Evolutionary conservation across 2,329 filamentous ascomycete species (phyloP).

Genomic region (Paecilomyces sp.): DNA sequence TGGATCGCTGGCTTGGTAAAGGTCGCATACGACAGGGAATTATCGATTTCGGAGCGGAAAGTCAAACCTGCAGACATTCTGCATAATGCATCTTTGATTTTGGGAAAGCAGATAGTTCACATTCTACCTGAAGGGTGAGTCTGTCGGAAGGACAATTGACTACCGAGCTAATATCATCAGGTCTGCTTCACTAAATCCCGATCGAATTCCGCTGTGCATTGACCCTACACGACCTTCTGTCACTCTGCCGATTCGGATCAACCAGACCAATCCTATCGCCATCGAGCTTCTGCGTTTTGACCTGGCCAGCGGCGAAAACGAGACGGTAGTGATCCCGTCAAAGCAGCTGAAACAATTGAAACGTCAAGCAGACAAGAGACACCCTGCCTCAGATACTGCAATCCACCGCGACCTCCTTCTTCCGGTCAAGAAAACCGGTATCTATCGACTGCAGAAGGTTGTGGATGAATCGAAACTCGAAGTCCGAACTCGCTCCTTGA

Average conservation of each 20-base stretch:
- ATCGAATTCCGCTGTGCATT: conserved; percentile 74
- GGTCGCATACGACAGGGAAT: conserved; percentile 83
- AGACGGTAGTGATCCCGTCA: conserved; percentile 67
- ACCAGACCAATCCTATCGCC: conserved; percentile 80
- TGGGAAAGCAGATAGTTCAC: conserved; percentile 95
- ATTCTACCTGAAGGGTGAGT: conserved; percentile 84
- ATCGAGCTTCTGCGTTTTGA: conserved; percentile 87
- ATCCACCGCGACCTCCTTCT: conserved; percentile 64
- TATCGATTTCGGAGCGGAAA: conserved; percentile 86
- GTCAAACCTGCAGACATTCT: conserved; percentile 84
- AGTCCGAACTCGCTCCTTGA: conserved; percentile 67
- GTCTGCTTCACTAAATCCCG: conserved; percentile 80
- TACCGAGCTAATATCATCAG: conserved; percentile 35
- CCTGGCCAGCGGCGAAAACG: conserved; percentile 70
- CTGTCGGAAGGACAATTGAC: not conserved
- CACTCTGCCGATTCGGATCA: conserved; percentile 79
- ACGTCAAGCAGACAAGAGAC: conserved; percentile 58
- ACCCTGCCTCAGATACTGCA: conserved; percentile 41
- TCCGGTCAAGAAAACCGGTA: conserved; percentile 73
- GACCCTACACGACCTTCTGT: conserved; percentile 55
- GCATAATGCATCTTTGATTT: conserved; percentile 86
- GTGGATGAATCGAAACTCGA: conserved; percentile 92
- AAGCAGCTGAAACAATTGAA: conserved; percentile 70
- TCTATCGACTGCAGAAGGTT: conserved; percentile 79
- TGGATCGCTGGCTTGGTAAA: conserved; percentile 69